Base-by-base conservation (phyloP, 495 filamentous ascomycete genomes). In the Penicillium flavigenum region DNA sequence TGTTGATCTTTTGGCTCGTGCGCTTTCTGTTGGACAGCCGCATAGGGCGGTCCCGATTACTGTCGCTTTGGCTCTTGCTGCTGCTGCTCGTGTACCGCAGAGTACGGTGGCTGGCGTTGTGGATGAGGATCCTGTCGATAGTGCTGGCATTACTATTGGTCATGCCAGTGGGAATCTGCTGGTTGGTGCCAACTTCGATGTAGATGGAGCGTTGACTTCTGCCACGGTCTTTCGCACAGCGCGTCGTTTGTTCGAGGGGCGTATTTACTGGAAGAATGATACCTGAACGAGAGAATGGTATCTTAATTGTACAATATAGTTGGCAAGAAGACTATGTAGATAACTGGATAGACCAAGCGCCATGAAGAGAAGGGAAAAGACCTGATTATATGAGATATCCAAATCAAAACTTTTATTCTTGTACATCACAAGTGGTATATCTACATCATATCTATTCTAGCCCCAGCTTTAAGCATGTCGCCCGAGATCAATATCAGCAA, bases 1-100 rank as follows among this genome's bases (percentile, higher is more conserved):
- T 11, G 64, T 72, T 5, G 76, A 84, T 63, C 61, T 86, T 16
- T 68, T 76, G 14, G 79, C 65, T 53, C 76, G 61, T 58, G 81
- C 58, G 22, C 77, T 71, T 14, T 79, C 77, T 0, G 77, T 79
- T 14, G 79, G 80, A 1, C 84, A 87, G 61, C 82, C 84, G 16
- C 86, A 89, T 65, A 82, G 81, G 57, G 85, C 86, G 0, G 78
- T 84, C 1, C 86, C 85, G 4, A 74, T 84, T 36, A 87, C 86
- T 0, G 72, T 84, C 12, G 81, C 83, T 3, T 63, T 89, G 51
- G 84, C 83, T 46, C 60, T 87, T 45, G 86, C 83, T 17, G 79
- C 81, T 16, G 87, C 86, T 42, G 65, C 65, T 27, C 54, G 65
- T 29, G 58, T 74, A 24, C 27, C 51, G 39, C 58, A 61, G 43